Conservation (phyloP, 257 asterid species). For the Solanum chaucha region DNA sequence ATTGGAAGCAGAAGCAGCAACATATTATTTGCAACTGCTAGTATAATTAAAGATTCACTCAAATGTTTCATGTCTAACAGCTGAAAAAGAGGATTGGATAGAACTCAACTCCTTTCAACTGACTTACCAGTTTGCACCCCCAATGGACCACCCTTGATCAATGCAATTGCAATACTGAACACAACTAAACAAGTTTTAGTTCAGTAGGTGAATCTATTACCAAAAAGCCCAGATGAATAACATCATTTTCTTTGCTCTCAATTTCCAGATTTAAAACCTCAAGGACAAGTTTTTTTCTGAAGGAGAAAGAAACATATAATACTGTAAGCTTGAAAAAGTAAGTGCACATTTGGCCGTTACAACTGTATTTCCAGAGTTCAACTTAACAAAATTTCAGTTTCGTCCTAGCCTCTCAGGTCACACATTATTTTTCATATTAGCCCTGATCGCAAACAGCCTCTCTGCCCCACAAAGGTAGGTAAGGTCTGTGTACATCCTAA, state of each 20-base stretch:
- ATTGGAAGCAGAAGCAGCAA: not conserved
- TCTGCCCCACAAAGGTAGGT: not conserved
- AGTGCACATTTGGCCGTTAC: not conserved
- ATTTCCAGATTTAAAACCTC: not conserved
- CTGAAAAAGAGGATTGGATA: not conserved
- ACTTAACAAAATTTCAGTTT: not conserved
- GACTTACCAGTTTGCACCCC: not conserved
- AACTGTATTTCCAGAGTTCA: not conserved
- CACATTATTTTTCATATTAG: not conserved
- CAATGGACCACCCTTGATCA: not conserved
- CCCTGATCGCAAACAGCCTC: not conserved
- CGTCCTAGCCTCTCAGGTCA: not conserved
- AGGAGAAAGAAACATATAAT: not conserved
- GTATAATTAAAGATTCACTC: not conserved
- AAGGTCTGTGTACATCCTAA: not conserved
- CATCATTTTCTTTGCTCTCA: not conserved
- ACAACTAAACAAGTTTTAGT: not conserved
- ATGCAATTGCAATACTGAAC: not conserved
- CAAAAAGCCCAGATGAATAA: not conserved
- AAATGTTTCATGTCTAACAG: not conserved
- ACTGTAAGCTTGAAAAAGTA: not conserved
- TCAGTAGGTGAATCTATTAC: not conserved
- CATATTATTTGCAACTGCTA: not conserved
- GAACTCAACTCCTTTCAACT: not conserved
- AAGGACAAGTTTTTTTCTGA: not conserved